Percentiles rank a stretch among this genome's conserved stretches.
These are phyloP conservation scores for Vaccinium vitisidaea DNA, from an alignment of 148 eudicot genomes.

Conservation along the genomic window DNA sequence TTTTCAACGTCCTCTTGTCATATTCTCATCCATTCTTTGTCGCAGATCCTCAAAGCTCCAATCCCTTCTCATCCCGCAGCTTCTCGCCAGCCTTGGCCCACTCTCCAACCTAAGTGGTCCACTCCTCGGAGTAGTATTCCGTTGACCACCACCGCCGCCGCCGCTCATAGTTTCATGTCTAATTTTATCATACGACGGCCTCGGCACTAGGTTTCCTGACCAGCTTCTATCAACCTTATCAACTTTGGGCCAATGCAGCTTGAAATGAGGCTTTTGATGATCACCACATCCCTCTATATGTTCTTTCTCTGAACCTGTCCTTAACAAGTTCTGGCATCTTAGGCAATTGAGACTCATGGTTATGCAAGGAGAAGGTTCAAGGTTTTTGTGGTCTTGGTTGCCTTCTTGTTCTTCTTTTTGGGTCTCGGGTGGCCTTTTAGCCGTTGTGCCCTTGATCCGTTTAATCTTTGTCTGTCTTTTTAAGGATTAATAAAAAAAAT, in stretches of 20 bases:
- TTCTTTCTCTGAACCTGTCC: neutral
- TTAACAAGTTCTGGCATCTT: neutral
- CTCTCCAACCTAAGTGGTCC: neutral
- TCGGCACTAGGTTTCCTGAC: neutral
- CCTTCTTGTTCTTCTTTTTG: too few species aligned
- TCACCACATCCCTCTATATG: neutral
- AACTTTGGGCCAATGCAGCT: neutral
- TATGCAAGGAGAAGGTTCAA: neutral
- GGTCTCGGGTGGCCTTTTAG: too few species aligned
- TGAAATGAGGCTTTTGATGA: neutral
- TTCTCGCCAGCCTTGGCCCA: neutral
- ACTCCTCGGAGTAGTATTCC: neutral
- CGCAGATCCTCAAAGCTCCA: constrained; percentile 13
- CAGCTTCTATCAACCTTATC: neutral
- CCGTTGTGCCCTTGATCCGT: too few species aligned
- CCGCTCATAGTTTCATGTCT: neutral
- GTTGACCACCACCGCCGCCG: neutral
- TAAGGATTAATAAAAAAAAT: too few species aligned
- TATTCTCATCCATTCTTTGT: neutral
- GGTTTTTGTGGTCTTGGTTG: too few species aligned
- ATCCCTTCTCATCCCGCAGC: constrained; percentile 13
- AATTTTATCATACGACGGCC: neutral
- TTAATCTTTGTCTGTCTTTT: too few species aligned
- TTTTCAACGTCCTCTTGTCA: neutral
- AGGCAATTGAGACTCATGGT: constrained; percentile 6